phyloP scores from a whole-genome alignment of 192 early-diverging fungal genomes.

The Chytriomyces sp. region DNA sequence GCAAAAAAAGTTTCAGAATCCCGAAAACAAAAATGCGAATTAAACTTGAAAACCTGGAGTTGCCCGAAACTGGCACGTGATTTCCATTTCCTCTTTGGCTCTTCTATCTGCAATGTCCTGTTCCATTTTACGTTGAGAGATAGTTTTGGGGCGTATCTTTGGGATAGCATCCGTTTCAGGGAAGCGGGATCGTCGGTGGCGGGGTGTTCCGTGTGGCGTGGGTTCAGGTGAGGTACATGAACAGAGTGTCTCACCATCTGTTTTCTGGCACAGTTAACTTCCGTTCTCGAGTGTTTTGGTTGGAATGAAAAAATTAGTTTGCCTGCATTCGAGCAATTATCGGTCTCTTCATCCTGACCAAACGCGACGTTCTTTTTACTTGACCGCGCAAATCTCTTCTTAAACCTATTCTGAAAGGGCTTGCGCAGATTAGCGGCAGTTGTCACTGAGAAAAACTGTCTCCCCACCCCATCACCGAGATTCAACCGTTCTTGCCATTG shows the following conservation, averaged over 20 bases:
- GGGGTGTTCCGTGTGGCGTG: conserved; percentile 17
- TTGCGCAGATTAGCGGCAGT: background rate
- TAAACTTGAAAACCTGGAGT: background rate
- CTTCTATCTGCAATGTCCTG: background rate
- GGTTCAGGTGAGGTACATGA: conserved; percentile 1
- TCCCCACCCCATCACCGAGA: background rate
- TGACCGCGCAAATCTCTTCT: too few relatives aligned
- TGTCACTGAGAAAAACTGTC: background rate
- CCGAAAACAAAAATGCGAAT: background rate
- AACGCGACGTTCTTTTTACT: too few relatives aligned
- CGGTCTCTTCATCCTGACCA: too few relatives aligned
- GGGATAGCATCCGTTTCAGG: background rate
- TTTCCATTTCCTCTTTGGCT: conserved; percentile 10
- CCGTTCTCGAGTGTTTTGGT: too few relatives aligned
- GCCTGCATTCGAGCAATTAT: too few relatives aligned
- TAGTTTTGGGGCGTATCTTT: conserved; percentile 1
- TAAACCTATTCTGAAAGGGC: background rate
- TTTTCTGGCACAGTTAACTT: too few relatives aligned
- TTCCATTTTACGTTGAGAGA: conserved; percentile 25
- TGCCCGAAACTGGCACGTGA: background rate
- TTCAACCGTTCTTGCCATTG: conserved; percentile 21
- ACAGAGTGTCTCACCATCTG: conserved; percentile 1
- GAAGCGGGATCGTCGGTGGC: conserved; percentile 6
- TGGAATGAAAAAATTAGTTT: too few relatives aligned
- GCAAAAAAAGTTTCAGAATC: background rate